Evolutionary conservation across 139 green algal species (phyloP).

Genomic region (Chlamydomonas sp.): DNA sequence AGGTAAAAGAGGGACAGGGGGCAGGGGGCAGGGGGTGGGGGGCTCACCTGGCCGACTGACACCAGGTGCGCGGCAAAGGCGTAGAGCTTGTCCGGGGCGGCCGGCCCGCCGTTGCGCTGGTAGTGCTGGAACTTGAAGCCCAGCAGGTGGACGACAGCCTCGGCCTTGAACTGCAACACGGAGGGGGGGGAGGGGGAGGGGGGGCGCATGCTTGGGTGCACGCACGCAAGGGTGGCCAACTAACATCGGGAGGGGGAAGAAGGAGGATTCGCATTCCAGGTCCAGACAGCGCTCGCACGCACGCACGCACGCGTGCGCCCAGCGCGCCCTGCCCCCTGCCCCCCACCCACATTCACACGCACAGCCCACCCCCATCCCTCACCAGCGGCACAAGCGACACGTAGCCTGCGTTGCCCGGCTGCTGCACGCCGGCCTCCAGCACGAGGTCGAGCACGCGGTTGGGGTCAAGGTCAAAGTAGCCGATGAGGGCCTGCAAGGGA

Average conservation of each 20-base stretch:
- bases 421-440: conserved; percentile 53
- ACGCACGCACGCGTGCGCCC: no score
- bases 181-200: background rate
- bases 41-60: no score
- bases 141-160: conserved; percentile 44
- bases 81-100: background rate
- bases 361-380: no score
- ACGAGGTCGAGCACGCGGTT: conserved; percentile 77
- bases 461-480: conserved; percentile 85
- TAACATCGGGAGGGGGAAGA: no score
- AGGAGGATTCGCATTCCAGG: no score
- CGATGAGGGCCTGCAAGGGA: conserved; percentile 64
- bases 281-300: no score
- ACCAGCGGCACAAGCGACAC: conserved; percentile 15
- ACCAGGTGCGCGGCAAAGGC: background rate
- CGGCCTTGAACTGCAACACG: conserved; percentile 26
- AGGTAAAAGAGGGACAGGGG: no score
- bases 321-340: no score
- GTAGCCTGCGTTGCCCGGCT: conserved; percentile 24
- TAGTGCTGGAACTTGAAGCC: conserved; percentile 63
- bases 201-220: background rate
- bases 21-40: no score
- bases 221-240: no score
- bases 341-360: no score
- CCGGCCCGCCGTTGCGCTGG: conserved; percentile 32